phyloP scores from a whole-genome alignment of 352 stramenopile species.

The Plasmopara muralis region DNA sequence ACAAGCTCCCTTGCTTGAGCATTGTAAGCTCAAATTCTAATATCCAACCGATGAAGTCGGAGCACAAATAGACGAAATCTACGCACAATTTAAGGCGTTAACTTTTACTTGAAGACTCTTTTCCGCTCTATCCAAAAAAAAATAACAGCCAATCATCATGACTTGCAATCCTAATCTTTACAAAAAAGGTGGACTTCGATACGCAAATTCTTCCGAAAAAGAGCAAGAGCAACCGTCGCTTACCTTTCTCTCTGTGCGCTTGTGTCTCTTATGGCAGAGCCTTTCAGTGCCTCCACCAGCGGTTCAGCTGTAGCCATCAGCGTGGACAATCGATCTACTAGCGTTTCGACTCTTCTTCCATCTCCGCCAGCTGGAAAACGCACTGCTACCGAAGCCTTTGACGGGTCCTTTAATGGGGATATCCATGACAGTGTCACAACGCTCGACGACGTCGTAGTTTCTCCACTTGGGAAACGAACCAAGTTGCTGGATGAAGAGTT shows the following conservation, averaged over 20 bases:
- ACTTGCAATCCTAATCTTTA: too few relatives aligned
- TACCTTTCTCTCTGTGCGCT: neutral
- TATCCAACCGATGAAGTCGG: too few relatives aligned
- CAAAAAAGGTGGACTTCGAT: too few relatives aligned
- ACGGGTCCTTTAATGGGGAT: conserved; percentile 18
- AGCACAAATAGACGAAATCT: too few relatives aligned
- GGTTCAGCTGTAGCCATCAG: conserved; percentile 6
- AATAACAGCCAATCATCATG: too few relatives aligned
- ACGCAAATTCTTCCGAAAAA: too few relatives aligned
- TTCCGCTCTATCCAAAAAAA: too few relatives aligned
- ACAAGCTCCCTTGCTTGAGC: too few relatives aligned
- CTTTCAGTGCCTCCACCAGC: conserved; percentile 1
- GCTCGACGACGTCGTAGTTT: conserved; percentile 59
- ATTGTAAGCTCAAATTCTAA: too few relatives aligned
- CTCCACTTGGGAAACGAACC: conserved; percentile 40
- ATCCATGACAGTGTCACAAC: conserved; percentile 34
- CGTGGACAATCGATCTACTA: neutral
- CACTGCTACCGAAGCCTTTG: conserved; percentile 25
- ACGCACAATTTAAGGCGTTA: too few relatives aligned
- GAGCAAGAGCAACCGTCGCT: too few relatives aligned
- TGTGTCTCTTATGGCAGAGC: conserved; percentile 18
- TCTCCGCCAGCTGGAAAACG: conserved; percentile 14
- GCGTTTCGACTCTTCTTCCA: neutral
- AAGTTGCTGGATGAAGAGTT: conserved; percentile 38
- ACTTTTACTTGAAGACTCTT: too few relatives aligned